Evolutionary conservation across 495 filamentous ascomycete species (phyloP), one percentile per base, ranked within the genome.

Genomic region (Neurospora sp.): DNA sequence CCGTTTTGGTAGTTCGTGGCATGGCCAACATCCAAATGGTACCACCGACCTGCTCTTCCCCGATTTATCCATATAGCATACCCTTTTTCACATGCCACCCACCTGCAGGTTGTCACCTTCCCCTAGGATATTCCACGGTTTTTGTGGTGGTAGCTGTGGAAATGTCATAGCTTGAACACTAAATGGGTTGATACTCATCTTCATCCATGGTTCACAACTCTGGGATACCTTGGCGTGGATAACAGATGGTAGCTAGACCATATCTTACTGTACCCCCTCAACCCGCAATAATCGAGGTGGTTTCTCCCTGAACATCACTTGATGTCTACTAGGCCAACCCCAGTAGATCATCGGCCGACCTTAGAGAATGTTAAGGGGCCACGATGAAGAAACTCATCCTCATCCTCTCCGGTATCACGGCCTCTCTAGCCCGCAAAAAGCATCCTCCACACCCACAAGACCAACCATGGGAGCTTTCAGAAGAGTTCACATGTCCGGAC

Each of bases 401-500:
- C 28, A 21, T 70, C 28, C 69, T 34, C 39, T 34, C 69, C 69
- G 31, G 17, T 11, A 34, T 70, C 36, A 21, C 43, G 38, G 21
- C 38, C 7, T 28, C 17, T 0, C 39, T 24, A 24, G 36, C 36
- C 3, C 21, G 36, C 10, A n/a, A 42, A 43, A 17, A n/a, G 39
- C 70, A 24, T 21, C 17, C 34, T 13, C 21, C 19, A 21, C 24
- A 69, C n/a, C 24, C 24, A 17, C 62, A 66, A 21, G 69, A 71
- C 37, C 37, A 71, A 21, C 5, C 43, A 11, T 24, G 39, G 36
- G 70, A 71, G 43, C 69, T 39, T 13, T 38, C 42, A 7, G 42
- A 43, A n/a, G 34, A 21, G 34, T 21, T 21, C 36, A 11, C 4
- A 9, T 88, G 86, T 73, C 86, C 86, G 2, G 82, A 87, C 76